Conservation (phyloP, 2,329 filamentous ascomycete species). For the Erysiphe pulchra region DNA sequence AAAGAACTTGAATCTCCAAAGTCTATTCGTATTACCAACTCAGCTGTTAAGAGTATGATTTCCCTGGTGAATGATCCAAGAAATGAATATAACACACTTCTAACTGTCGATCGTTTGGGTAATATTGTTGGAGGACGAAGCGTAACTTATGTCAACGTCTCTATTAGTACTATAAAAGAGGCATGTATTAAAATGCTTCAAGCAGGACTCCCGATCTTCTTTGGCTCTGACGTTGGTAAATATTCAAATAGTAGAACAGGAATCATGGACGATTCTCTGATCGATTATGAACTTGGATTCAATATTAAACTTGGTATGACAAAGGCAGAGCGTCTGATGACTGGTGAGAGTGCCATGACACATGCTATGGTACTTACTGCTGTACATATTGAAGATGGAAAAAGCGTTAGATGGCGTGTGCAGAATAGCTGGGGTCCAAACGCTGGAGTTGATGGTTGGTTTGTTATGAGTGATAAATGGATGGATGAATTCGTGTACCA, state of each 20-base stretch:
- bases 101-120: constrained; percentile 56
- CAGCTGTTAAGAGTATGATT: constrained; percentile 42
- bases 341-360: constrained; percentile 62
- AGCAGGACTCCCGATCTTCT: constrained; percentile 61
- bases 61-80: constrained; percentile 71
- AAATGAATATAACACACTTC: constrained; percentile 42
- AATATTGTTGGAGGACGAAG: constrained; percentile 56
- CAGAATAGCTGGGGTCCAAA: constrained; percentile 62
- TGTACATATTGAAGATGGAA: constrained; percentile 44
- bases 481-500: constrained; percentile 68
- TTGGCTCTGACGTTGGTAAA: constrained; percentile 70
- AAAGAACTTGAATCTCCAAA: constrained; percentile 35
- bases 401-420: constrained; percentile 55
- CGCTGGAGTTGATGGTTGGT: constrained; percentile 56
- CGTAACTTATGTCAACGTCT: constrained; percentile 63
- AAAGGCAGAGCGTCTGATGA: constrained; percentile 49
- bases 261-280: constrained; percentile 56
- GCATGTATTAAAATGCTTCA: constrained; percentile 55
- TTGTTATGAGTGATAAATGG: constrained; percentile 67
- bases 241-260: constrained; percentile 42
- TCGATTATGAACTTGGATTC: constrained; percentile 67
- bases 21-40: constrained; percentile 28
- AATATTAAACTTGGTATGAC: constrained; percentile 46
- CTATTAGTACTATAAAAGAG: constrained; percentile 43
- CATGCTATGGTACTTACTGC: constrained; percentile 82